Evolutionary conservation across 345 rosid genomes (phyloP).

Genomic region (Eucalyptus erythrocorys): DNA sequence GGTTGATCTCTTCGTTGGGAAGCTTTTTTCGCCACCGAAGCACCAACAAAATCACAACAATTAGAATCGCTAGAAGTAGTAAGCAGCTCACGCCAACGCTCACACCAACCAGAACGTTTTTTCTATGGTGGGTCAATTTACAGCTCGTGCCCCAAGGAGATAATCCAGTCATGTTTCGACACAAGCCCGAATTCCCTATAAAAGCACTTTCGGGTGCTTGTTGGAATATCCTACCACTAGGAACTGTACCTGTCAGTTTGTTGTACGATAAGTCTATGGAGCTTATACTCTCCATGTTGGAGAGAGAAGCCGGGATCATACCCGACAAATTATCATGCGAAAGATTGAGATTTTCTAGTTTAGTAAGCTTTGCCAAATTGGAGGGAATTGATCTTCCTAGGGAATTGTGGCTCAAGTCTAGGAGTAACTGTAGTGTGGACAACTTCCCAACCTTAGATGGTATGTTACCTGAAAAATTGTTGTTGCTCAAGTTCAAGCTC

Average conservation of each 20-base stretch:
- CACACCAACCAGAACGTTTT: slow-evolving; percentile 17
- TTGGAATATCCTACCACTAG: slow-evolving; percentile 22
- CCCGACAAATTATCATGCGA: slow-evolving; percentile 46
- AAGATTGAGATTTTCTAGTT: slow-evolving; percentile 37
- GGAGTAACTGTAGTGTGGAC: slow-evolving; percentile 8
- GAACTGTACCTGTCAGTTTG: slow-evolving; percentile 33
- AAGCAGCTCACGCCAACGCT: slow-evolving; percentile 18
- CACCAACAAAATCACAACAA: background rate
- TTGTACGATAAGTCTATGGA: slow-evolving; percentile 47
- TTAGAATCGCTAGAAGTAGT: slow-evolving; percentile 1
- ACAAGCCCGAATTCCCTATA: slow-evolving; percentile 42
- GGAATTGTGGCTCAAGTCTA: slow-evolving; percentile 58
- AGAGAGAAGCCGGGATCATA: slow-evolving; percentile 25
- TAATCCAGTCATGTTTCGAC: slow-evolving; percentile 34
- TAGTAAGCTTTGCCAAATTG: slow-evolving; percentile 22
- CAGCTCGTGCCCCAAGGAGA: slow-evolving; percentile 9
- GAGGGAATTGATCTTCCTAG: slow-evolving; percentile 40
- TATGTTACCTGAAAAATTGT: slow-evolving; percentile 33
- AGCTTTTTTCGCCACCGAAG: background rate
- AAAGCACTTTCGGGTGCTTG: slow-evolving; percentile 28
- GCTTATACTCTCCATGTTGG: slow-evolving; percentile 28
- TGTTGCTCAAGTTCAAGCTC: slow-evolving; percentile 45
- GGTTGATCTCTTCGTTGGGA: slow-evolving; percentile 15
- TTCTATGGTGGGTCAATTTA: slow-evolving; percentile 2
- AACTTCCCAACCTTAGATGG: slow-evolving; percentile 36